Evolutionary conservation across 768 basidiomycete genomes (phyloP).

Genomic region (Rhodotorula graminis): DNA sequence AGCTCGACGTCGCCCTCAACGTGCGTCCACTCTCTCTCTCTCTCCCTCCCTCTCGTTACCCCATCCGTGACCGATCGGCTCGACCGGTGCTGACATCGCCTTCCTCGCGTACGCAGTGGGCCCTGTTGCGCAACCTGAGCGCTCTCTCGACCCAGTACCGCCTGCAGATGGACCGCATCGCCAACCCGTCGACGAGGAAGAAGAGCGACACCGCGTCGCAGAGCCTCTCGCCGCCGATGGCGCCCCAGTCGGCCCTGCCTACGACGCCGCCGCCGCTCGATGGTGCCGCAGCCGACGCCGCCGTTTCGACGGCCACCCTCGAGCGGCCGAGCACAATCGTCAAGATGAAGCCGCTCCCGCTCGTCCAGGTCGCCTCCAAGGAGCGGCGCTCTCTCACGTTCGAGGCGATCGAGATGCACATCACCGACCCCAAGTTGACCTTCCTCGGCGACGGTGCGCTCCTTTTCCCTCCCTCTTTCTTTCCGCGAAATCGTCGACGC

Average conservation of each 20-base stretch:
- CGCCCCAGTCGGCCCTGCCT: constrained; percentile 60
- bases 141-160: constrained; percentile 15
- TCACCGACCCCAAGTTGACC: constrained; percentile 28
- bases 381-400: constrained; percentile 20
- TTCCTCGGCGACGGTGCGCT: constrained; percentile 31
- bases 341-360: constrained; percentile 16
- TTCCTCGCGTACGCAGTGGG: not conserved
- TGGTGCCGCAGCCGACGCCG: not conserved
- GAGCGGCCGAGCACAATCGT: not conserved
- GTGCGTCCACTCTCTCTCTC: not conserved
- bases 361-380: not conserved
- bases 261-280: not conserved
- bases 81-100: not conserved
- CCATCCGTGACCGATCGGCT: no score
- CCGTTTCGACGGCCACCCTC: no score
- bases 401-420: constrained; percentile 26
- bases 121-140: constrained; percentile 13
- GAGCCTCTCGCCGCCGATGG: constrained; percentile 75
- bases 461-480: no score
- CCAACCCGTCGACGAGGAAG: constrained; percentile 41
- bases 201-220: constrained; percentile 75
- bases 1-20: constrained; percentile 31
- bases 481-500: no score
- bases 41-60: not conserved
- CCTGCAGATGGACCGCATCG: constrained; percentile 18